Evolutionary conservation across 2,329 filamentous ascomycete species (phyloP).

Genomic region (Fusarium sp.): DNA sequence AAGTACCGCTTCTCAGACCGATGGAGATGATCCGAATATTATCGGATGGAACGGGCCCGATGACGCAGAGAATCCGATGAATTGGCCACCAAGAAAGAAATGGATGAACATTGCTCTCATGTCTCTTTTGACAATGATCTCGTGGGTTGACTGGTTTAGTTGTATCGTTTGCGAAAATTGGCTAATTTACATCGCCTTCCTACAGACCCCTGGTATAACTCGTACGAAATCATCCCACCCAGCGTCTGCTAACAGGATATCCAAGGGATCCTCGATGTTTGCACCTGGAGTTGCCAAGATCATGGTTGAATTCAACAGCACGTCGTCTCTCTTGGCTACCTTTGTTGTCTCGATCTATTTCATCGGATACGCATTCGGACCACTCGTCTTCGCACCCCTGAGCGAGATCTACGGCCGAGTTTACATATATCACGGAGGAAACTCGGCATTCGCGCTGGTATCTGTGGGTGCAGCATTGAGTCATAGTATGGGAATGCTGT

Average conservation of each 20-base stretch:
- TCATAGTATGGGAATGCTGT: not conserved
- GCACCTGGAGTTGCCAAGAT: not conserved
- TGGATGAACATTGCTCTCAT: not conserved
- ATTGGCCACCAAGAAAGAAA: not conserved
- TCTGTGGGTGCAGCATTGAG: not conserved
- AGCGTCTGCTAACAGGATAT: not conserved
- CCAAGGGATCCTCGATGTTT: not conserved
- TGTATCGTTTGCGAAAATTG: not conserved
- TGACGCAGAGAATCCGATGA: not conserved
- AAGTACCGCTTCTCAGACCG: not conserved
- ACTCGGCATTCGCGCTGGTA: not conserved
- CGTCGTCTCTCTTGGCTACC: not conserved
- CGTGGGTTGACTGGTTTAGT: not conserved
- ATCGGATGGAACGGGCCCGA: not conserved
- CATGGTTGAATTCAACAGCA: not conserved
- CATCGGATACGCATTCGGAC: not conserved
- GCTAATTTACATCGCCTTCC: not conserved
- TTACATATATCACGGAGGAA: not conserved
- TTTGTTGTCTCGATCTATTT: not conserved
- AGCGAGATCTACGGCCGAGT: conserved; percentile 1
- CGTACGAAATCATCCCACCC: not conserved
- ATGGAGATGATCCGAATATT: not conserved
- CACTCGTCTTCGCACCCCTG: not conserved
- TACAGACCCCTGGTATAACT: not conserved
- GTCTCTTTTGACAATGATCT: not conserved